A percentile compares a stretch with the other conserved stretches of the same genome.
These are phyloP conservation scores for Porphyrellus sp. DNA, from an alignment of 1,284 basidiomycete genomes.

Conservation along the genomic window DNA sequence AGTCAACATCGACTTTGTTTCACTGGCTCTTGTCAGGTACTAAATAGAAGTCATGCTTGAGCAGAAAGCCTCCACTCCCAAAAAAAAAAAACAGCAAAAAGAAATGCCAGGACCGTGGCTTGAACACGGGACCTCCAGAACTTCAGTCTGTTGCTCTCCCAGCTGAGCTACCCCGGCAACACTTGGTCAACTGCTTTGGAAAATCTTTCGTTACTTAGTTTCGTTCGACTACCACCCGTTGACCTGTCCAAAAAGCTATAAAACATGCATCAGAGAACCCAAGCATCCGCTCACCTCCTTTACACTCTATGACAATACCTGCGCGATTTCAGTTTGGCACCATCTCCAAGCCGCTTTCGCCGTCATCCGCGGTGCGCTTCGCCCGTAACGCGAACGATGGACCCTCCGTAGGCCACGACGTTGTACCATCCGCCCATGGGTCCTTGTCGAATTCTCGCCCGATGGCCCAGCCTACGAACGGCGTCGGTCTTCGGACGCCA, in stretches of 20 bases:
- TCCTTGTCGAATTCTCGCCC: background rate
- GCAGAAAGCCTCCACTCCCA: too few relatives aligned
- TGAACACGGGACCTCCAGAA: conserved; percentile 57
- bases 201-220: too few relatives aligned
- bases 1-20: background rate
- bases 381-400: background rate
- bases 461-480: background rate
- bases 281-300: background rate
- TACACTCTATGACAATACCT: background rate
- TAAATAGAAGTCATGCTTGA: too few relatives aligned
- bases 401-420: background rate
- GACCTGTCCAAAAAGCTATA: background rate
- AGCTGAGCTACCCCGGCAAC: conserved; percentile 58
- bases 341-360: background rate
- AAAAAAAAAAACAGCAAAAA: conserved; percentile 13
- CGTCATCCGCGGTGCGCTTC: background rate
- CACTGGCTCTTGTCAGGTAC: too few relatives aligned
- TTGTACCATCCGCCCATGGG: background rate
- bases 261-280: background rate
- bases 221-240: background rate
- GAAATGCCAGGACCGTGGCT: conserved; percentile 51
- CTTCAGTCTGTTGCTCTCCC: conserved; percentile 80
- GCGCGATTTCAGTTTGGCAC: background rate
- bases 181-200: too few relatives aligned
- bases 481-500: background rate